Base-by-base conservation (phyloP, 1,139 yeast species). In the Lodderomyces beijingensis region DNA sequence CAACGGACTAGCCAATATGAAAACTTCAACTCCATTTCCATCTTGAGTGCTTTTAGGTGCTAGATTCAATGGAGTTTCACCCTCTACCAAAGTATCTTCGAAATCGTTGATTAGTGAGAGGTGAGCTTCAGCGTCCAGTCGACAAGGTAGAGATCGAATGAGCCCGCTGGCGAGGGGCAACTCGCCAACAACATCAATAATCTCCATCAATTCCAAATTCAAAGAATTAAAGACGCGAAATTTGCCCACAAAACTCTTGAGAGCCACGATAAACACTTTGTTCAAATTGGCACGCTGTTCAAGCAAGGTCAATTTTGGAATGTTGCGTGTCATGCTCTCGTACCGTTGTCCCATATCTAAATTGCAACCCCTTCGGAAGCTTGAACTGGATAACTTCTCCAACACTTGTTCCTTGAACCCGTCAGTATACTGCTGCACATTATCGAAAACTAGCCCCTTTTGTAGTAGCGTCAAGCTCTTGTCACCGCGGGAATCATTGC, bases 1-100 rank as follows among this genome's bases (percentile, higher is more conserved):
- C 6, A 56, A 43, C 0, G 74, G 73, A 44, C 71, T 65, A 0
- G 73, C 64, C 16, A 64, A 44, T 16, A 67, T 57, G 31, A 59
- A 65, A 4, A 60, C 51, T 26, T 41, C 36, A 15, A 21, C 35
- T 29, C 13, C 25, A 16, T 16, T 31, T 27, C 36, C 43, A 33
- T 38, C 40, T 27, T 18, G 30, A 5, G 47, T 29, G 19, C 50
- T 54, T 16, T 16, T 30, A 4, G 28, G 13, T 5, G 27, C 16
- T 14, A 17, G 14, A 16, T 62, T 38, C 14, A 44, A 41, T 27
- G 45, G 49, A 2, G 61, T 31, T 2, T 54, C 43, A n/a, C n/a
- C n/a, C n/a, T n/a, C n/a, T n/a, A n/a, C n/a, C n/a, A n/a, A n/a
- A n/a, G n/a, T n/a, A 2, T 35, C 20, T 10, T 65, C 66, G 38